Conservation (phyloP, 1,284 basidiomycete species). For the Moniliophthora roreri region DNA sequence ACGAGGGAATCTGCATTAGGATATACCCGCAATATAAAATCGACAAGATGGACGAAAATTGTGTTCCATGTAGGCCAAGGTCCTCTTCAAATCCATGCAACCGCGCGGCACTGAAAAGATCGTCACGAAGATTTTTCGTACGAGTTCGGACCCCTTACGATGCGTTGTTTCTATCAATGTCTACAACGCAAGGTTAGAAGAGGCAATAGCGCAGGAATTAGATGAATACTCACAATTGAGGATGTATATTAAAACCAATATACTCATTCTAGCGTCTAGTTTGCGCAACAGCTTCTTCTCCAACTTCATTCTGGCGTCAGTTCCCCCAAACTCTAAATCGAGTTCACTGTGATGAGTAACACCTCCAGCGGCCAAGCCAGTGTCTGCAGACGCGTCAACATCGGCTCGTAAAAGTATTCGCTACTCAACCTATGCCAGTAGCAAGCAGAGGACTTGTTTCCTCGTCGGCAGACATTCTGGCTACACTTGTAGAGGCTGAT, state of each 20-base stretch:
- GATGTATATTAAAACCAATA: slow-evolving; percentile 67
- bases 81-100: slow-evolving; percentile 72
- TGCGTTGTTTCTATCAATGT: slow-evolving; percentile 71
- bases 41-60: slow-evolving; percentile 72
- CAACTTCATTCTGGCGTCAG: slow-evolving; percentile 31
- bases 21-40: slow-evolving; percentile 82
- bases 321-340: slow-evolving; percentile 1
- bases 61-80: slow-evolving; percentile 56
- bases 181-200: slow-evolving; percentile 18
- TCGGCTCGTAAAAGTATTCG: too few species aligned
- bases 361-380: neutral
- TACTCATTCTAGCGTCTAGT: slow-evolving; percentile 63
- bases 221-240: slow-evolving; percentile 53
- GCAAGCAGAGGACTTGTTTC: too few species aligned
- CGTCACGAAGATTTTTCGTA: neutral
- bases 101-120: slow-evolving; percentile 52
- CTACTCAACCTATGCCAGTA: too few species aligned
- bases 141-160: slow-evolving; percentile 34
- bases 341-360: neutral
- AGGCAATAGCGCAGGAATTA: neutral
- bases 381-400: too few species aligned
- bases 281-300: slow-evolving; percentile 59
- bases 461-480: too few species aligned
- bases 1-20: slow-evolving; percentile 80
- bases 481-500: too few species aligned